Percentiles rank a stretch among this genome's conserved stretches.
Conservation (phyloP, 1,284 basidiomycete species). For the Wallemia hederae region DNA sequence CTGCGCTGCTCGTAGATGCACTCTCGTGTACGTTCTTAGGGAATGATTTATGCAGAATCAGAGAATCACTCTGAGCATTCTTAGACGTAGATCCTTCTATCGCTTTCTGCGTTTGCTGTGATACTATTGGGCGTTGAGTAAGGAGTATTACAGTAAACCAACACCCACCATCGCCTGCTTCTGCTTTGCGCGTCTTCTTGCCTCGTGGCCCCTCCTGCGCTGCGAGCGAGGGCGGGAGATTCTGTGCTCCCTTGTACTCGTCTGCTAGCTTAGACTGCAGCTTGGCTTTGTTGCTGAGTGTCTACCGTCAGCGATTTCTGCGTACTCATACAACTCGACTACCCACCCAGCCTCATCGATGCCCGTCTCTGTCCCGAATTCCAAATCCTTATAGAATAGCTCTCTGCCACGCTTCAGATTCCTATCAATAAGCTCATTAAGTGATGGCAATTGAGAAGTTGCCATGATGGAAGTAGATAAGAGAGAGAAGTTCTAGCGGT, state of each 20-base stretch:
- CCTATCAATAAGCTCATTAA: background rate
- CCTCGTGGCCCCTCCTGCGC: constrained; percentile 48
- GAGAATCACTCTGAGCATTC: background rate
- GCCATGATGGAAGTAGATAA: background rate
- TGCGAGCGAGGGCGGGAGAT: constrained; percentile 49
- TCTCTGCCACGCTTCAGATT: background rate
- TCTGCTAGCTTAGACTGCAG: constrained; percentile 36
- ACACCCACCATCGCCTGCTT: constrained; percentile 3
- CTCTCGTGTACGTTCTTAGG: constrained; percentile 1
- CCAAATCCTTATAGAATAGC: background rate
- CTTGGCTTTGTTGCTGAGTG: constrained; percentile 14
- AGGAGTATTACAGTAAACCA: background rate
- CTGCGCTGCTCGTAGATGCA: background rate
- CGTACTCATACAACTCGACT: no score
- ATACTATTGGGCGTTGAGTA: constrained; percentile 1
- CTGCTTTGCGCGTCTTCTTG: constrained; percentile 24
- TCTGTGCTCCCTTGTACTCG: constrained; percentile 64
- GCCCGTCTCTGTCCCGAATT: background rate
- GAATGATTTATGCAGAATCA: constrained; percentile 5
- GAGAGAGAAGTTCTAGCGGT: background rate
- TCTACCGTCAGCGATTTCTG: background rate
- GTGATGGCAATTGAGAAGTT: background rate
- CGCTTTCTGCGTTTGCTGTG: constrained; percentile 4
- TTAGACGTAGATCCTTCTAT: constrained; percentile 7
- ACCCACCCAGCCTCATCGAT: background rate